Evolutionary conservation across 2,329 filamentous ascomycete species (phyloP), one percentile per base, ranked within the genome.

Genomic region (Monilinia vaccinii-corymbosi): DNA sequence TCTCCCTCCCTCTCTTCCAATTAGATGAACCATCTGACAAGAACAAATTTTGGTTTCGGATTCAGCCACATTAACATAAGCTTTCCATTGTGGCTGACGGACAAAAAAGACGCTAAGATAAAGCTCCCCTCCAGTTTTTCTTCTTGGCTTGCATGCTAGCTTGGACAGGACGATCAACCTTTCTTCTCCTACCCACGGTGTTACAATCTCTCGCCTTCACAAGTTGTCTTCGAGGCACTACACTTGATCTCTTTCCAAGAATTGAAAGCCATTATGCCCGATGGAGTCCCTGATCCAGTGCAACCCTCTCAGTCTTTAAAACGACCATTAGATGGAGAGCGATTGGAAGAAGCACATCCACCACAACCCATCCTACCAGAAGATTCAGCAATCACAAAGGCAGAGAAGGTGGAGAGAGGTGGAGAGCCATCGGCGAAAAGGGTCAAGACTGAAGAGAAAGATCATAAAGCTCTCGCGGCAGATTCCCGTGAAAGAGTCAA

Each of bases 371-470:
- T 68, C 28, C 36, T 65, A 8, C 62, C 60, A 31, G 68, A 68
- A 48, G 71, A 71, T 51, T 70, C 69, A 34, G 65, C 70, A 18
- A 57, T 66, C 13, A 71, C 68, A 18, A 68, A 69, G 56, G 69
- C 68, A 13, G 70, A 71, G 56, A 69, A 73, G 46, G 36, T 64
- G 18, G 70, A 66, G 46, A 61, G 62, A 55, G 66, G 70, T 62
- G 62, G 63, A 25, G 62, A 61, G 23, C 42, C 48, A 14, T 42
- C 46, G 25, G 63, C 48, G 71, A 73, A 53, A 71, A 69, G 55
- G 62, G 49, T 16, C 56, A 61, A 31, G 38, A 56, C 48, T 62
- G 58, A 60, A 14, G 73, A 75, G 46, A 78, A 79, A 61, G 46
- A 60, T 10, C 21, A 38, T 21, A 48, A 40, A n/a, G 9, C 34